phyloP scores from a whole-genome alignment of 805 yeast species.

The Sporopachydermia lactativora region DNA sequence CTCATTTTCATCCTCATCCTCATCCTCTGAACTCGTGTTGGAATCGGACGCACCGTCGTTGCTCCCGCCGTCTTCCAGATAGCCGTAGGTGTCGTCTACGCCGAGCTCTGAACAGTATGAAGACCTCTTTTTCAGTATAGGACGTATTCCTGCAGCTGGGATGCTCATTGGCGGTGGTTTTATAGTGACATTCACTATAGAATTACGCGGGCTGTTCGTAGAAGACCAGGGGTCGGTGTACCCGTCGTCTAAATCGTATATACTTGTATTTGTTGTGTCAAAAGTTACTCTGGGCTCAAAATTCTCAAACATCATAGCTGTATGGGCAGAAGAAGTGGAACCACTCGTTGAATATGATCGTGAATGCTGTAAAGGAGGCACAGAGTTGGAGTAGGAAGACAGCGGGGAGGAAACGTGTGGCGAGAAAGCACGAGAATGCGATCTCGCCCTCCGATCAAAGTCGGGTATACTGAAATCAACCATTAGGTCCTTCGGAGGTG shows the following conservation, averaged over 20 bases:
- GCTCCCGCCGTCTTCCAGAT: not conserved
- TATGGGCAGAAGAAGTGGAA: not conserved
- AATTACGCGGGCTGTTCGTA: no score
- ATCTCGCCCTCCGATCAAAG: not conserved
- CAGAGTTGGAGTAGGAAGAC: not conserved
- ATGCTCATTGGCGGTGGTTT: not conserved
- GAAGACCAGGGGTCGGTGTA: not conserved
- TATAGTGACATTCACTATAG: no score
- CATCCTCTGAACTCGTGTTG: no score
- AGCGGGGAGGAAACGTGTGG: not conserved
- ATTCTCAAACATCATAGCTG: not conserved
- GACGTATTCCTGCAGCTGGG: not conserved
- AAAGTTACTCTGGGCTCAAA: not conserved
- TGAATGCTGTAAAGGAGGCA: not conserved
- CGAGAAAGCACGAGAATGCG: not conserved
- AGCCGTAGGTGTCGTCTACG: not conserved
- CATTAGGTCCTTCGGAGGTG: no score
- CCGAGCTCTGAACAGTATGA: not conserved
- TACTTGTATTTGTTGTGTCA: not conserved
- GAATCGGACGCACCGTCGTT: not conserved
- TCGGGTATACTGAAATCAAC: slow-evolving; percentile 1
- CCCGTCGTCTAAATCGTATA: not conserved
- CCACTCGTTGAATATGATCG: not conserved
- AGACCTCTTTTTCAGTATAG: not conserved
- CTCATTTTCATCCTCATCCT: not conserved